Evolutionary conservation across 345 rosid genomes (phyloP), one percentile per base, ranked within the genome.

Genomic region (Cardamine resedifolia): DNA sequence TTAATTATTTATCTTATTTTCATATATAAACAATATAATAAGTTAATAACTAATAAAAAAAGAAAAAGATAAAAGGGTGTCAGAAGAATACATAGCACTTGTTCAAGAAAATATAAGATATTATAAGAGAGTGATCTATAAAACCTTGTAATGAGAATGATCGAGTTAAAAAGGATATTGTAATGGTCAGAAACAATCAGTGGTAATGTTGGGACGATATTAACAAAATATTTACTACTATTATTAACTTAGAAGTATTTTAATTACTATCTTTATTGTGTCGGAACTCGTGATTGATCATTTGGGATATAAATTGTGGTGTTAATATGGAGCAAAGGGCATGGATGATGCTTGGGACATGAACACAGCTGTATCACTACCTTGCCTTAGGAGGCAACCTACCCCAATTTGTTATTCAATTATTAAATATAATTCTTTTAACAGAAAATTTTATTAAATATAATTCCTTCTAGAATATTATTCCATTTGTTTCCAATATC

Each of bases 301-400:
- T 63, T 53, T 52, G 20, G n/a, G 43, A 59, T 75, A 59, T 30
- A 68, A 74, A 67, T 18, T 75, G 68, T 57, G 71, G 60, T 53
- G 75, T 71, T 74, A 77, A 79, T 47, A 65, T 41, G 84, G 81
- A 77, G 83, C 86, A 86, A 81, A 66, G 72, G 75, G 84, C 83
- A 84, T 84, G 82, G 82, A 86, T 86, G 95, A 85, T 70, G 70
- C 85, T 82, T 55, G 70, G 75, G 85, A 83, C 93, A 87, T 81
- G 83, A 86, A 84, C 97, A 83, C 84, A 69, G 63, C 71, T 73
- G 44, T 77, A 71, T 84, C 78, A 85, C 82, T 86, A 81, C 86
- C 89, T 83, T 81, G 89, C 88, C 89, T 82, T 74, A 79, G 94
- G 92, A 86, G 88, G 90, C 94, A 88, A 79, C 90, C 85, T 70